Evolutionary conservation across 2,329 filamentous ascomycete genomes (phyloP).

Genomic region (Tolypocladium ovalisporum): DNA sequence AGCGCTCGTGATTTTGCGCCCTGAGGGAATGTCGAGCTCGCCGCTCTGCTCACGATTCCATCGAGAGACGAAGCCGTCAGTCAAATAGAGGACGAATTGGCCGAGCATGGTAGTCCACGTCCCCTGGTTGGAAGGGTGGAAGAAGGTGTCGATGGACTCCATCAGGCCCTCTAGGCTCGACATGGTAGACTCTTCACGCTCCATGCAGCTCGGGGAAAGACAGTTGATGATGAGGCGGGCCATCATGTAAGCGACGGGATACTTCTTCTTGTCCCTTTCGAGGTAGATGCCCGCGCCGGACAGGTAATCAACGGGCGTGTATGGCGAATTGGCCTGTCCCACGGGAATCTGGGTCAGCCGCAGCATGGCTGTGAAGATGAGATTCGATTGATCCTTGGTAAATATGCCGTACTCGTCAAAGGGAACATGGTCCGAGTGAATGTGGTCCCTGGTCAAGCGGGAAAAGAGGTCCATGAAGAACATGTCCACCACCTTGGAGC

Average conservation of each 20-base stretch:
- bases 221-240: conserved; percentile 91
- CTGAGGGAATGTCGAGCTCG: conserved; percentile 76
- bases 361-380: conserved; percentile 86
- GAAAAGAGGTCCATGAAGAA: conserved; percentile 87
- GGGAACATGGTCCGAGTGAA: conserved; percentile 62
- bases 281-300: conserved; percentile 77
- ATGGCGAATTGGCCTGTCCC: conserved; percentile 88
- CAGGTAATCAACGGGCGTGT: conserved; percentile 73
- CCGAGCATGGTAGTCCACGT: conserved; percentile 82
- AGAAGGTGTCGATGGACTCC: conserved; percentile 95
- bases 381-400: conserved; percentile 79
- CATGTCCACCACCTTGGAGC: conserved; percentile 78
- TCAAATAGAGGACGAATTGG: conserved; percentile 83
- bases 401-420: conserved; percentile 87
- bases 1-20: conserved; percentile 67
- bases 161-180: conserved; percentile 82
- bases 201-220: conserved; percentile 71
- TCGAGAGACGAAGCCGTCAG: conserved; percentile 92
- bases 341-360: conserved; percentile 91
- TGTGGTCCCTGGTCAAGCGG: conserved; percentile 71
- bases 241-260: conserved; percentile 84
- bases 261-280: conserved; percentile 87
- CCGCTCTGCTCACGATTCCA: conserved; percentile 94
- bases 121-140: conserved; percentile 94
- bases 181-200: conserved; percentile 68